Evolutionary conservation across 2,329 filamentous ascomycete genomes (phyloP).

Genomic region (Juglanconis juglandina): DNA sequence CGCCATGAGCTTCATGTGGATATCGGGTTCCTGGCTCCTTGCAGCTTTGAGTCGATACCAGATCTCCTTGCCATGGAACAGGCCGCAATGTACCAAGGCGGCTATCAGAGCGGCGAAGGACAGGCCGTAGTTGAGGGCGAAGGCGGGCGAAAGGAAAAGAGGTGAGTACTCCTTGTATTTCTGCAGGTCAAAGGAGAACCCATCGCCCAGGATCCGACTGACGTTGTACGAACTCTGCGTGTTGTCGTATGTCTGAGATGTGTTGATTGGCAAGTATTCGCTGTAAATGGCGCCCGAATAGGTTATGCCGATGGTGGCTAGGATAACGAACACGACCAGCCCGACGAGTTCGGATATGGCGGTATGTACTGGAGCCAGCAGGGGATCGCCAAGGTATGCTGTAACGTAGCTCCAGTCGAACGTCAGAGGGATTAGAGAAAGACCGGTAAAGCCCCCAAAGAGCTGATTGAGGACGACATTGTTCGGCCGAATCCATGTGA

Average conservation of each 20-base stretch:
- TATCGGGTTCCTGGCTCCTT: slow-evolving; percentile 44
- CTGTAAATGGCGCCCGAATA: slow-evolving; percentile 45
- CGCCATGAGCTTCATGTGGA: slow-evolving; percentile 50
- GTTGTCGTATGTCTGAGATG: slow-evolving; percentile 55
- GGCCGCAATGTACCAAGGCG: slow-evolving; percentile 34
- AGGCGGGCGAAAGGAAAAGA: slow-evolving; percentile 48
- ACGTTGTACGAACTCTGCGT: slow-evolving; percentile 50
- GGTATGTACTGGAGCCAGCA: slow-evolving; percentile 32
- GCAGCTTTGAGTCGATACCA: slow-evolving; percentile 43
- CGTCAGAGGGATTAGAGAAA: slow-evolving; percentile 41
- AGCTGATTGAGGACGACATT: slow-evolving; percentile 46
- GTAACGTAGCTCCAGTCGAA: slow-evolving; percentile 36
- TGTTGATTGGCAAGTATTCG: slow-evolving; percentile 54
- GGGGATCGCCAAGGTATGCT: slow-evolving; percentile 32
- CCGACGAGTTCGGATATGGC: slow-evolving; percentile 42
- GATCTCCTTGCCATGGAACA: slow-evolving; percentile 41
- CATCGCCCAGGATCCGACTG: slow-evolving; percentile 45
- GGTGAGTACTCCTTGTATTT: slow-evolving; percentile 55
- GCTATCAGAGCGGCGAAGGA: slow-evolving; percentile 52
- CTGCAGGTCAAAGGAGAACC: slow-evolving; percentile 46
- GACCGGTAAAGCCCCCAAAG: slow-evolving; percentile 44
- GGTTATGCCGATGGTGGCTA: slow-evolving; percentile 45
- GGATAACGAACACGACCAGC: slow-evolving; percentile 36
- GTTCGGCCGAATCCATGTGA: slow-evolving; percentile 46
- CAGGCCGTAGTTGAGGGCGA: slow-evolving; percentile 45